Percentiles rank a stretch among this genome's conserved stretches.
Conservation (phyloP, 495 filamentous ascomycete genomes). For the Aspergillus olivimuriae region DNA sequence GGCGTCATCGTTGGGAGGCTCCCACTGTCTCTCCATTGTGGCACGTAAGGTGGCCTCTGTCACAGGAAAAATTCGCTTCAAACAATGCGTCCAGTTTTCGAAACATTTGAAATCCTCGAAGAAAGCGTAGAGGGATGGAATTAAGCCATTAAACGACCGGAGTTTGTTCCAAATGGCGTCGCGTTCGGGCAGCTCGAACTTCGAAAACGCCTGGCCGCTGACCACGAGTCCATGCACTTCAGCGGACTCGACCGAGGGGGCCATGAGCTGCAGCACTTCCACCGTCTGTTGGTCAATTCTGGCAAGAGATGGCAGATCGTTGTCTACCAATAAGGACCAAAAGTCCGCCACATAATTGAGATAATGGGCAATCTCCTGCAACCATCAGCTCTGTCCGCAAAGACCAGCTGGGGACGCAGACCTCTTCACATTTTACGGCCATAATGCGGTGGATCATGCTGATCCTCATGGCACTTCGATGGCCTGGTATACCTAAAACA, state of each 20-base stretch:
- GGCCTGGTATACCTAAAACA: background rate
- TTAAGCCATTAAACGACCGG: background rate
- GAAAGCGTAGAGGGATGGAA: constrained; percentile 22
- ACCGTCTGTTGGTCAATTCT: background rate
- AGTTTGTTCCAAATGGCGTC: background rate
- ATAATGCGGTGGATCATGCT: background rate
- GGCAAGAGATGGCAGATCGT: background rate
- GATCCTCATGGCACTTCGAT: background rate
- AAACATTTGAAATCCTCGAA: constrained; percentile 14
- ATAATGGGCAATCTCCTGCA: background rate
- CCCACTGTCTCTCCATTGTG: constrained; percentile 11
- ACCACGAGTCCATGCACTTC: background rate
- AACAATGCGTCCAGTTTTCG: constrained; percentile 6
- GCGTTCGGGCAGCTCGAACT: background rate
- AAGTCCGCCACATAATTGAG: background rate
- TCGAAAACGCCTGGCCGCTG: background rate
- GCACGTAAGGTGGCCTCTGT: constrained; percentile 4
- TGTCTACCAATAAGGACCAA: background rate
- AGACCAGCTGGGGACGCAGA: background rate
- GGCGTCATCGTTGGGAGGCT: background rate
- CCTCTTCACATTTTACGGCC: background rate
- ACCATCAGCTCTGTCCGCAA: background rate
- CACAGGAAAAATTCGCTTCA: constrained; percentile 21
- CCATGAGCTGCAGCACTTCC: background rate
- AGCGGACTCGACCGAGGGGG: background rate